These are phyloP conservation scores for Lentinula edodes DNA, from an alignment of 768 basidiomycete genomes.

Conservation along the genomic window DNA sequence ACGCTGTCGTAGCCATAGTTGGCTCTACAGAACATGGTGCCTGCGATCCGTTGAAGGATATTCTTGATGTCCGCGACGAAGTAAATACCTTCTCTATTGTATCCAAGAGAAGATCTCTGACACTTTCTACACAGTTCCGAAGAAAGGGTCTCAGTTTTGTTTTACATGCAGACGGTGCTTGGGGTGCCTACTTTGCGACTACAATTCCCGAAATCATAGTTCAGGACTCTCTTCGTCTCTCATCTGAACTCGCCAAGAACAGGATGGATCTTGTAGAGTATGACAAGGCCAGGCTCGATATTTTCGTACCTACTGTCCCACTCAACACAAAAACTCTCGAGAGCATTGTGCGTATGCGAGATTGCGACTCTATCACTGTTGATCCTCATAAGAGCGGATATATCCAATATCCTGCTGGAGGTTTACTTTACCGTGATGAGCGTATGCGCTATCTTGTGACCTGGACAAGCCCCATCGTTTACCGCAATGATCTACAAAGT, in stretches of 20 bases:
- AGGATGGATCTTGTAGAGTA: neutral
- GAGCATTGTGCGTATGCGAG: constrained; percentile 20
- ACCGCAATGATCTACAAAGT: constrained; percentile 15
- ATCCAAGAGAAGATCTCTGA: neutral
- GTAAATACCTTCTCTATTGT: constrained; percentile 8
- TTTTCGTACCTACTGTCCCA: constrained; percentile 19
- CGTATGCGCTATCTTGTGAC: constrained; percentile 23
- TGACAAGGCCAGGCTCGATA: constrained; percentile 1
- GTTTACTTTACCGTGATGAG: constrained; percentile 25
- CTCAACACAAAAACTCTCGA: constrained; percentile 11
- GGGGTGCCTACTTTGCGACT: constrained; percentile 40
- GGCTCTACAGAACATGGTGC: constrained; percentile 41
- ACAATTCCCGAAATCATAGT: constrained; percentile 18
- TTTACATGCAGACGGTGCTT: constrained; percentile 40
- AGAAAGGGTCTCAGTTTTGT: constrained; percentile 30
- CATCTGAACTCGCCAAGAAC: neutral
- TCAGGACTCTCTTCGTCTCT: neutral
- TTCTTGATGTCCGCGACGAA: constrained; percentile 27
- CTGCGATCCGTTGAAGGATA: constrained; percentile 32
- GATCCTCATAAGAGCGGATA: constrained; percentile 29
- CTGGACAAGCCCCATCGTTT: constrained; percentile 20
- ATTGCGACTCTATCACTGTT: constrained; percentile 30
- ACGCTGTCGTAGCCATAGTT: constrained; percentile 39
- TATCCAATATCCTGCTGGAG: constrained; percentile 28
- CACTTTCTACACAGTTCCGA: constrained; percentile 11